These are phyloP conservation scores for Lithospermum erythrorhizon DNA, from an alignment of 257 asterid genomes.

Conservation along the genomic window DNA sequence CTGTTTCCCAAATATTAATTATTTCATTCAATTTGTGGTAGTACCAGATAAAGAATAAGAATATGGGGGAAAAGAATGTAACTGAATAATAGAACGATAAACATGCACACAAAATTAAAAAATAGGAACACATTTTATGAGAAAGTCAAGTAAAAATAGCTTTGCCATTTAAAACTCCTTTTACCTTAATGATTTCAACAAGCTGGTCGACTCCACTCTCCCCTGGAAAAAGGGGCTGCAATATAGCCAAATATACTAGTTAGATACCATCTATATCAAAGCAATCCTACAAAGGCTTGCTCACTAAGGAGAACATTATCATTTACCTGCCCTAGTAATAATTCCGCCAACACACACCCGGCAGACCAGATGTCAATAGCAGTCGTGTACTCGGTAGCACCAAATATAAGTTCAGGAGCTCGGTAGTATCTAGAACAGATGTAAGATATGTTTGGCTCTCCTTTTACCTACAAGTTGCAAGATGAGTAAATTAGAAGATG, in stretches of 20 bases:
- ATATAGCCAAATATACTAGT: slow-evolving; percentile 7
- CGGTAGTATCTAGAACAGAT: slow-evolving; percentile 83
- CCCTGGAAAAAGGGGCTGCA: slow-evolving; percentile 33
- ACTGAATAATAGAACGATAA: neutral
- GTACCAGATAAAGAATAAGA: neutral
- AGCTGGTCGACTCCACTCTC: slow-evolving; percentile 34
- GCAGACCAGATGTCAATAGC: slow-evolving; percentile 79
- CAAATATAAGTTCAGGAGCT: slow-evolving; percentile 82
- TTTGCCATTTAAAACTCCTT: neutral
- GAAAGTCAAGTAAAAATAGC: neutral
- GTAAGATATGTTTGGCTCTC: slow-evolving; percentile 82
- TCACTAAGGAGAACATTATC: neutral
- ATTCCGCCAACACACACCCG: slow-evolving; percentile 81
- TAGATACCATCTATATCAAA: neutral
- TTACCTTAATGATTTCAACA: slow-evolving; percentile 30
- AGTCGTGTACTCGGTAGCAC: slow-evolving; percentile 78
- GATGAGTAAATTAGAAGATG: slow-evolving; percentile 2
- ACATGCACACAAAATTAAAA: neutral
- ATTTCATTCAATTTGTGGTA: neutral
- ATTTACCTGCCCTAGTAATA: slow-evolving; percentile 69
- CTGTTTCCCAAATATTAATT: slow-evolving; percentile 15
- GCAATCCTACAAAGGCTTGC: neutral
- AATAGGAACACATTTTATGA: slow-evolving; percentile 1
- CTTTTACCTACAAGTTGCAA: slow-evolving; percentile 48
- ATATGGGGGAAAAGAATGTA: slow-evolving; percentile 1